phyloP scores from a whole-genome alignment of 257 asterid species.

The Orobanche coerulescens region DNA sequence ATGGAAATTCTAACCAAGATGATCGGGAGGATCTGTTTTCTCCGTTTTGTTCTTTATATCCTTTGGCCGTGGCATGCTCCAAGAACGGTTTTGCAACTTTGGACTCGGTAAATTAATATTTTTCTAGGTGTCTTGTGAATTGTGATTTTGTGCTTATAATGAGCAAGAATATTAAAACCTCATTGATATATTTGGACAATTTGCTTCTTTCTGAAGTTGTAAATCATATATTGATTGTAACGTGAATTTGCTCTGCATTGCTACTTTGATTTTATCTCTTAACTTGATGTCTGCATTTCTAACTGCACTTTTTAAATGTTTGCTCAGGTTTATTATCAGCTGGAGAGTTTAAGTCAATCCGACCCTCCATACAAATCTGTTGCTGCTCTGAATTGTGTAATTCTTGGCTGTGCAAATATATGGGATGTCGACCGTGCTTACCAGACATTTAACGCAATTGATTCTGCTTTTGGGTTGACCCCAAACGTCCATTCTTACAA shows the following conservation, averaged over 20 bases:
- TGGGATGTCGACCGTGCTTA: constrained; percentile 98
- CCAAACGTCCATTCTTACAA: constrained; percentile 87
- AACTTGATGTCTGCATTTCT: constrained; percentile 16
- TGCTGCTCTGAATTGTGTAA: constrained; percentile 78
- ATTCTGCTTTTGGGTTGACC: constrained; percentile 53
- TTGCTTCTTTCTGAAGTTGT: neutral
- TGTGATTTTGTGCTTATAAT: constrained; percentile 11
- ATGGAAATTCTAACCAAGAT: constrained; percentile 41
- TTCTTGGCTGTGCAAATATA: constrained; percentile 90
- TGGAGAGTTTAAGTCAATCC: constrained; percentile 68
- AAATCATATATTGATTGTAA: too few species aligned
- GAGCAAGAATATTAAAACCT: constrained; percentile 2
- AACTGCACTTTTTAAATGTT: constrained; percentile 19
- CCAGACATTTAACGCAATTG: constrained; percentile 75
- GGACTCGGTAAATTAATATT: constrained; percentile 57
- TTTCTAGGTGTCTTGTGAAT: constrained; percentile 5
- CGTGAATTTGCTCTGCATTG: too few species aligned
- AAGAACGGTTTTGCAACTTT: constrained; percentile 60
- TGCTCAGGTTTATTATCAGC: constrained; percentile 87
- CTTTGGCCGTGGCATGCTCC: constrained; percentile 66
- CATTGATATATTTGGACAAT: neutral
- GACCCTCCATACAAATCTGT: constrained; percentile 72
- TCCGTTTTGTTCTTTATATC: constrained; percentile 67
- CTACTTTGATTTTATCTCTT: neutral
- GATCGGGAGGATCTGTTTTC: constrained; percentile 51